A percentile compares a stretch with the other conserved stretches of the same genome.
Conservation (phyloP, 768 basidiomycete genomes). For the Thelephora aurantiotincta region DNA sequence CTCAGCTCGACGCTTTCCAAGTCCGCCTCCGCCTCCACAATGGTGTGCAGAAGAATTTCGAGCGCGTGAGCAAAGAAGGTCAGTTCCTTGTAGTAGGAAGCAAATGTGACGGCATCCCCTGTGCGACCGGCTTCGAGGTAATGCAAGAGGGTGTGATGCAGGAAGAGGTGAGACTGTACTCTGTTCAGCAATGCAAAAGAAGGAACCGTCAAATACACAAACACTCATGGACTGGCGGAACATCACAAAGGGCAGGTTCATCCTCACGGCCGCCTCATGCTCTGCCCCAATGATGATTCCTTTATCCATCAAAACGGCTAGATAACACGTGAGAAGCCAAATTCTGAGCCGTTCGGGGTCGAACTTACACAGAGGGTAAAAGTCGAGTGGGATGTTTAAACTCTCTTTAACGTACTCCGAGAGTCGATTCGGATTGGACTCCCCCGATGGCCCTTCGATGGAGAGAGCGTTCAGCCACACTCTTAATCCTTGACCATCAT, state of each 20-base stretch:
- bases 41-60: conserved; percentile 87
- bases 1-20: conserved; percentile 8
- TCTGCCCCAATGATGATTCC: conserved; percentile 96
- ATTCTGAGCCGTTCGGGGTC: conserved; percentile 2
- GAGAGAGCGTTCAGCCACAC: conserved; percentile 95
- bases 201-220: conserved; percentile 15
- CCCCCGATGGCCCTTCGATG: conserved; percentile 49
- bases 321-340: conserved; percentile 1
- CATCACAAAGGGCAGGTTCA: conserved; percentile 75
- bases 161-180: conserved; percentile 76
- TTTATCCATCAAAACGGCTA: conserved; percentile 97
- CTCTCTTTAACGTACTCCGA: conserved; percentile 70
- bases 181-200: background rate
- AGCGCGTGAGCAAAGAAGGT: conserved; percentile 90
- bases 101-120: conserved; percentile 74
- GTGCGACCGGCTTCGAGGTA: conserved; percentile 54
- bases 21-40: conserved; percentile 71
- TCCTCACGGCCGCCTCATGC: conserved; percentile 64
- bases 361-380: conserved; percentile 82
- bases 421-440: conserved; percentile 9
- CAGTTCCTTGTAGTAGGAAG: conserved; percentile 72
- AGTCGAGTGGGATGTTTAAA: conserved; percentile 82
- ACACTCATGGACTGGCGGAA: conserved; percentile 89
- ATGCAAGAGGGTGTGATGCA: conserved; percentile 80
- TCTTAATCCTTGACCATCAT: conserved; percentile 77